Conservation (phyloP, 176 grass and related monocot genomes). For the Oropetium thomaeum region DNA sequence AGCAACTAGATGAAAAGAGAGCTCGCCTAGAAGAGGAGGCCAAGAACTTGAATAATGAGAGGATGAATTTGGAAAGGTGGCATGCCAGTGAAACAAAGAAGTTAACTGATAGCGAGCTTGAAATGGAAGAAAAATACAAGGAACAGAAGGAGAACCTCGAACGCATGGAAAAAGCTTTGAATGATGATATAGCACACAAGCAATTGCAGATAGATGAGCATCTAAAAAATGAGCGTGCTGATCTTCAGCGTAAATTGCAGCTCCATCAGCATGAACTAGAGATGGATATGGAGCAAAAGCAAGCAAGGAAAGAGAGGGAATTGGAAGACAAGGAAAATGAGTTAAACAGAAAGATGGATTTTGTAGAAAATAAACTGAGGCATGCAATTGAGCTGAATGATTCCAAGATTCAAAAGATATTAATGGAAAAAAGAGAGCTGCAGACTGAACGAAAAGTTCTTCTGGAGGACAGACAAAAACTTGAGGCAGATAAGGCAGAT, state of each 20-base stretch:
- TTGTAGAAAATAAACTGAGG: conserved; percentile 60
- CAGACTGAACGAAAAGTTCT: conserved; percentile 56
- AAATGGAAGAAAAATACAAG: conserved; percentile 50
- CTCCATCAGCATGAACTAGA: conserved; percentile 61
- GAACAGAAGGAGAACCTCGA: conserved; percentile 47
- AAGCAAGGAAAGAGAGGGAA: conserved; percentile 64
- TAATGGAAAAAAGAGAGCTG: conserved; percentile 53
- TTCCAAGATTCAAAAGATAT: conserved; percentile 69
- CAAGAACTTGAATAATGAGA: conserved; percentile 65
- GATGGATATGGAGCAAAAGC: conserved; percentile 75
- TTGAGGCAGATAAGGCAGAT: conserved; percentile 69
- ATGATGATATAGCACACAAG: conserved; percentile 56
- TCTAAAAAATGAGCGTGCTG: conserved; percentile 60
- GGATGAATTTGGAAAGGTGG: conserved; percentile 67
- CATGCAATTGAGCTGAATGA: conserved; percentile 58
- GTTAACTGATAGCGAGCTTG: conserved; percentile 47
- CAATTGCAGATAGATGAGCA: conserved; percentile 54
- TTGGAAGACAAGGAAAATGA: conserved; percentile 59
- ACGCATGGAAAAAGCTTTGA: conserved; percentile 58
- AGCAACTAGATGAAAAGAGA: conserved; percentile 88
- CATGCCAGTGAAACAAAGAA: conserved; percentile 59
- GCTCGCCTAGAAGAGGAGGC: conserved; percentile 46
- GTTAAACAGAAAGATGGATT: conserved; percentile 61
- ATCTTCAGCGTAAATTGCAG: conserved; percentile 62
- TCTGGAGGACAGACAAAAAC: conserved; percentile 50